phyloP scores from a whole-genome alignment of 306 rosid genomes.

The Prosopis cineraria region DNA sequence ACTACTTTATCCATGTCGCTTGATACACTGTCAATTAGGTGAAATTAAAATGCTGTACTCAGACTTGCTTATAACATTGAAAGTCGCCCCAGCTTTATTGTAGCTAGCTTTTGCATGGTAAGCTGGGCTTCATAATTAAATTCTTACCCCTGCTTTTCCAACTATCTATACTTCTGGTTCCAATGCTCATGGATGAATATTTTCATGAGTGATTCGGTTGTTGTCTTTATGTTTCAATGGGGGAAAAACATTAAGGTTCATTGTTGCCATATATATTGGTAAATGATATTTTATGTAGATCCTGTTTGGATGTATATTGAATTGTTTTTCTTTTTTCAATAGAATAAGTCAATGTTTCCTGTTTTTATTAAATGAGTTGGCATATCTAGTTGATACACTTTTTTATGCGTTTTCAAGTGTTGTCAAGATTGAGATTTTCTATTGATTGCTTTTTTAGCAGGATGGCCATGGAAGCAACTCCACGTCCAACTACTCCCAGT shows the following conservation, averaged over 20 bases:
- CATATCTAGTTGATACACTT: constrained; percentile 1
- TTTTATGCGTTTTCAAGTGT: constrained; percentile 16
- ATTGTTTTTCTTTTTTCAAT: not conserved
- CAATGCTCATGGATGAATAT: not conserved
- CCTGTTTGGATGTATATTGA: not conserved
- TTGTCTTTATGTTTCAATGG: not conserved
- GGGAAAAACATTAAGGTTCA: not conserved
- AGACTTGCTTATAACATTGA: not conserved
- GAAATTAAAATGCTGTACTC: not conserved
- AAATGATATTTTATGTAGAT: not conserved
- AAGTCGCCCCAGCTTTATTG: not conserved
- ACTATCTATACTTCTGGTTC: not conserved
- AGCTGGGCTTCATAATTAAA: not conserved
- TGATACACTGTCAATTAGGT: not conserved
- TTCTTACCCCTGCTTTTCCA: not conserved
- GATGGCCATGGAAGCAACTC: constrained; percentile 67
- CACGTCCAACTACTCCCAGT: constrained; percentile 48
- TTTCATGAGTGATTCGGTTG: not conserved
- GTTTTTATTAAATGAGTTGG: not conserved
- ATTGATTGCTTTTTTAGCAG: constrained; percentile 34
- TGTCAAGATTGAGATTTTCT: constrained; percentile 30
- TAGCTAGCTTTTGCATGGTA: not conserved
- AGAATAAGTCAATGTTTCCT: not conserved
- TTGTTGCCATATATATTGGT: not conserved
- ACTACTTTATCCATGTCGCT: not conserved